phyloP scores from a whole-genome alignment of 768 basidiomycete genomes.

The Collybia mongolica region DNA sequence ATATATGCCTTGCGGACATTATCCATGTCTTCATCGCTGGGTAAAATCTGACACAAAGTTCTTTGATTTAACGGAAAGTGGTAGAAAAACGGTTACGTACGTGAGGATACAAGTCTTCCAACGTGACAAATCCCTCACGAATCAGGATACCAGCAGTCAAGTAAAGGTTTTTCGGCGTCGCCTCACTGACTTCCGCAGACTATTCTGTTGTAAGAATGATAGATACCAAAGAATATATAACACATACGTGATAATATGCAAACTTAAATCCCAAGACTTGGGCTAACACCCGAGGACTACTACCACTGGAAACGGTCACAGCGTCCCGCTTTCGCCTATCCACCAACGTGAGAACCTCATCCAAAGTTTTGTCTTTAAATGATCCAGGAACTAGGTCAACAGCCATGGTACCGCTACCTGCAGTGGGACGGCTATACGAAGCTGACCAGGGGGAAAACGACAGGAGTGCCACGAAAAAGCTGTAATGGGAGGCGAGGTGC shows the following conservation, averaged over 20 bases:
- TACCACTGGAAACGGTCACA: constrained; percentile 17
- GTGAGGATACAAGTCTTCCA: constrained; percentile 93
- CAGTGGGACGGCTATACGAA: constrained; percentile 34
- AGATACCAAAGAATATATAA: constrained; percentile 16
- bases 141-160: constrained; percentile 85
- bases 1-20: constrained; percentile 64
- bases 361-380: constrained; percentile 61
- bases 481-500: constrained; percentile 79
- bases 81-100: constrained; percentile 44
- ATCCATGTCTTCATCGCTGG: constrained; percentile 77
- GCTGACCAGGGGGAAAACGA: constrained; percentile 87
- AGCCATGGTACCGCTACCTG: constrained; percentile 31
- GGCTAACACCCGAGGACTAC: constrained; percentile 64
- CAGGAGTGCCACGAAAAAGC: constrained; percentile 86
- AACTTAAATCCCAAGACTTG: constrained; percentile 99
- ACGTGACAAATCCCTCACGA: constrained; percentile 81
- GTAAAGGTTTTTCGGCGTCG: constrained; percentile 70
- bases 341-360: constrained; percentile 61
- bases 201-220: constrained; percentile 19
- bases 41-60: constrained; percentile 54
- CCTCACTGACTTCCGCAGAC: constrained; percentile 59
- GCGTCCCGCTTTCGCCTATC: constrained; percentile 33
- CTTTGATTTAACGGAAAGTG: not conserved
- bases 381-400: constrained; percentile 34
- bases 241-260: constrained; percentile 77